These are phyloP conservation scores for Macrophomina pseudophaseolina DNA, from an alignment of 2,329 filamentous ascomycete genomes.

Conservation along the genomic window DNA sequence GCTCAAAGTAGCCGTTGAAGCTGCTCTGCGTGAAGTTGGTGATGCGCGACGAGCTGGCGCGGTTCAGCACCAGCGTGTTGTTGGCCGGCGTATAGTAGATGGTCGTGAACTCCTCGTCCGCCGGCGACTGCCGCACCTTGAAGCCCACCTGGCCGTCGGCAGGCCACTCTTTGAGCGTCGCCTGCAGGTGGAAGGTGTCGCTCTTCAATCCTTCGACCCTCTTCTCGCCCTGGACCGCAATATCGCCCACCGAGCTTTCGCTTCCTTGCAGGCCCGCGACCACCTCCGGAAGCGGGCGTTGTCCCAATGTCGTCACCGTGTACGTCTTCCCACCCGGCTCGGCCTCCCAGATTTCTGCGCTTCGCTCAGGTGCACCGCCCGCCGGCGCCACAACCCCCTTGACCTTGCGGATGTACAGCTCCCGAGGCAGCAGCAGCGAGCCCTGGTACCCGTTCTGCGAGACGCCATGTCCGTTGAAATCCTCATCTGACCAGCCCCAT, in stretches of 20 bases:
- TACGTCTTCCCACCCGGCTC: conserved; percentile 34
- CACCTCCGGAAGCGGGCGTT: conserved; percentile 51
- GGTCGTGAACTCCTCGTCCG: conserved; percentile 49
- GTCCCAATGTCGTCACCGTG: conserved; percentile 52
- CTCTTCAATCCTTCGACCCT: conserved; percentile 38
- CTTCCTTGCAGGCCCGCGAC: conserved; percentile 45
- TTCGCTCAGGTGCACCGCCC: conserved; percentile 40
- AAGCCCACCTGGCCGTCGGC: conserved; percentile 46
- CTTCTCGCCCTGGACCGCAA: conserved; percentile 30
- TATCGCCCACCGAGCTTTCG: conserved; percentile 33
- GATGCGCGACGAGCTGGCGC: conserved; percentile 50
- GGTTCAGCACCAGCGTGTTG: conserved; percentile 53
- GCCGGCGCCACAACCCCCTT: conserved; percentile 44
- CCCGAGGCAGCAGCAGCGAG: conserved; percentile 49
- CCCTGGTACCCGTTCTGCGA: conserved; percentile 53
- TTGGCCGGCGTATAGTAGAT: conserved; percentile 54
- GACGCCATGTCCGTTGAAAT: conserved; percentile 48
- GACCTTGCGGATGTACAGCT: conserved; percentile 54
- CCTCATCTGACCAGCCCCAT: conserved; percentile 54
- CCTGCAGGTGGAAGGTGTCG: conserved; percentile 49
- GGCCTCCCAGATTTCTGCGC: conserved; percentile 35
- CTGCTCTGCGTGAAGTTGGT: conserved; percentile 50
- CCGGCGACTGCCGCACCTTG: conserved; percentile 49
- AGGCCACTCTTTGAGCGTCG: conserved; percentile 45
- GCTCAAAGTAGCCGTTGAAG: conserved; percentile 53